Conservation (phyloP, 164 flowering plant species). For the Vitis amurensis region DNA sequence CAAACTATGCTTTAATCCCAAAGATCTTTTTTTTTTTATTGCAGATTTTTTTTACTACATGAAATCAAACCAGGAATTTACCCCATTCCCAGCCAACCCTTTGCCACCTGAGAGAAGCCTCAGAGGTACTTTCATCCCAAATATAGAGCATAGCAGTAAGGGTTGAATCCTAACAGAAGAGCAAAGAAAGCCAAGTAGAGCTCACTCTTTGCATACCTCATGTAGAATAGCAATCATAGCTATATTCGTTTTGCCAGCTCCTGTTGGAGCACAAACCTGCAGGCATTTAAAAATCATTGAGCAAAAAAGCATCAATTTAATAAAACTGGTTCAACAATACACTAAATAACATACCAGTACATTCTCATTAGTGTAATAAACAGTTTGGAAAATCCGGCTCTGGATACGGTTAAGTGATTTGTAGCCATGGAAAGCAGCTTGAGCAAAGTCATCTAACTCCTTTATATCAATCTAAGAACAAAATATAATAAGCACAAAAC, state of each 20-base stretch:
- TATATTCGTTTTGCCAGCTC: slow-evolving; percentile 98
- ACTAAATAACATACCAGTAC: slow-evolving; percentile 58
- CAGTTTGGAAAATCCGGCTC: slow-evolving; percentile 84
- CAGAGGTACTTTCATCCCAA: no score
- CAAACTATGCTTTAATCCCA: no score
- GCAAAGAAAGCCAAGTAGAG: neutral
- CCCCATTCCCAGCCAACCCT: no score
- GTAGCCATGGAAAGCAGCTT: slow-evolving; percentile 96
- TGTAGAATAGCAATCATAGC: slow-evolving; percentile 94
- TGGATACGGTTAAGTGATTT: slow-evolving; percentile 91
- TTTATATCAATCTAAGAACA: slow-evolving; percentile 78
- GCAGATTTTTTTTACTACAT: no score
- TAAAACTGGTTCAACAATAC: neutral
- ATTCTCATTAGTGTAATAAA: slow-evolving; percentile 87
- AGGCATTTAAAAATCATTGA: slow-evolving; percentile 4
- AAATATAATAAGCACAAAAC: neutral
- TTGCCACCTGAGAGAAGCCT: no score
- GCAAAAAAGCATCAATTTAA: neutral
- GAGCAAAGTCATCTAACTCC: slow-evolving; percentile 96
- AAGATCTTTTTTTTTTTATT: no score
- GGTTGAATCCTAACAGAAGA: neutral
- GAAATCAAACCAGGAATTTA: no score
- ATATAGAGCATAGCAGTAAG: no score
- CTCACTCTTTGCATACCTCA: slow-evolving; percentile 55
- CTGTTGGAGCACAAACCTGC: slow-evolving; percentile 99